Evolutionary conservation across 768 basidiomycete genomes (phyloP), one percentile per base, ranked within the genome.

Genomic region (Tulasnella sp.): DNA sequence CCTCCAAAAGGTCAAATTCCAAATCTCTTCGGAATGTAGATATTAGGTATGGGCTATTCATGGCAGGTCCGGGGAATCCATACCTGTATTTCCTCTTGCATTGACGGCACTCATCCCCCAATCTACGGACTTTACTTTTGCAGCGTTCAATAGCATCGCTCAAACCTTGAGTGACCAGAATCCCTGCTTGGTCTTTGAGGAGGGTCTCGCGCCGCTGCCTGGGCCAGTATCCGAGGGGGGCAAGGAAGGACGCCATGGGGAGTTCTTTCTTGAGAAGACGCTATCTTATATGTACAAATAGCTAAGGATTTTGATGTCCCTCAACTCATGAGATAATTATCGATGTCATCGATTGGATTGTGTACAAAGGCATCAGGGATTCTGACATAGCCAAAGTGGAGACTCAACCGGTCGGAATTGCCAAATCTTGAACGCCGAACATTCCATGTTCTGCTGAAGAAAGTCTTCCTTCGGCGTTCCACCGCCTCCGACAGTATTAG

Each of bases 41-140:
- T 54, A n/a, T 54, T 22, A 54, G 24, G 24, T 7, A 11, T 54
- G 54, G n/a, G 7, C 24, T 54, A 9, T 54, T n/a, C 7, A n/a
- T 54, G 7, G 24, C 6, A 22, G 22, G 24, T 54, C 24, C 5
- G 9, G 14, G 16, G 42, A 79, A 44, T 40, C 80, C 86, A 37
- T 80, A 90, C 90, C 90, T 85, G 83, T 89, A 90, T 81, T 88
- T 89, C 60, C 89, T 84, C 82, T 91, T 91, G 80, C 87, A 87
- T 6, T 83, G 83, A 64, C 87, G 84, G 79, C 90, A 91, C 34
- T 89, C 86, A 22, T 83, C 85, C 0, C 88, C 87, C 54, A 91
- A 90, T 11, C 85, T 84, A 18, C 85, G 84, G 24, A 91, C 90
- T 76, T 85, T 88, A 3, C 85, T 83, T 80, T 87, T 87, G 81